Evolutionary conservation across 78 protist species (phyloP), one percentile per base, ranked within the genome.

Genomic region (Tieghemostelium lacteum): DNA sequence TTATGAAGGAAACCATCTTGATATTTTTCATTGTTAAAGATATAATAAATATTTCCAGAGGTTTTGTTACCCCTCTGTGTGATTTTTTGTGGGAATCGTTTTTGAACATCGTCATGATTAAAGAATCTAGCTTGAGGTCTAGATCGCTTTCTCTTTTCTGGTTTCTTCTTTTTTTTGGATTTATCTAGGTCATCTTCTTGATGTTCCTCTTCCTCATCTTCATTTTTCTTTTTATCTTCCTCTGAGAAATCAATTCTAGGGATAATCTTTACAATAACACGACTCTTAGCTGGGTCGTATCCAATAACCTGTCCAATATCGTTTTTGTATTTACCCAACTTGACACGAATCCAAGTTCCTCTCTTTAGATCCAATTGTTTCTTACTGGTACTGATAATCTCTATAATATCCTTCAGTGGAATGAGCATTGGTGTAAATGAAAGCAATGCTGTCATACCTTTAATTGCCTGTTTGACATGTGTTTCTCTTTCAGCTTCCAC

Each of bases 401-500:
- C 93, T 22, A 75, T 77, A 52, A 88, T 75, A 50, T 88, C 93
- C 26, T 77, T 88, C 24, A 75, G 70, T 29, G 93, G 93, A n/a
- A 71, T 77, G 42, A 88, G 34, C 0, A 77, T 66, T 10, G 80
- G 74, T 17, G 77, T 64, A 6, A 34, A 40, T 2, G 74, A 34
- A 2, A 69, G 33, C 19, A 83, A 67, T 73, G 66, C 39, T 0
- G 91, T 14, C 60, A 66, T 60, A 40, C 92, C 92, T 52, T 34
- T 57, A 31, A 92, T 80, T 6, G 95, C 95, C 1, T 83, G 67
- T 12, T 64, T 57, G 20, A 93, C 93, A 31, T 93, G 93, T 3
- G 49, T 37, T 33, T 93, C 85, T 60, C 92, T 85, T 37, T 67
- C 75, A 7, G 95, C 95, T 49, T 93, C 95, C 14, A 93, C 69